Evolutionary conservation across 495 filamentous ascomycete genomes (phyloP).

Genomic region (Aspergillus nanangensis): DNA sequence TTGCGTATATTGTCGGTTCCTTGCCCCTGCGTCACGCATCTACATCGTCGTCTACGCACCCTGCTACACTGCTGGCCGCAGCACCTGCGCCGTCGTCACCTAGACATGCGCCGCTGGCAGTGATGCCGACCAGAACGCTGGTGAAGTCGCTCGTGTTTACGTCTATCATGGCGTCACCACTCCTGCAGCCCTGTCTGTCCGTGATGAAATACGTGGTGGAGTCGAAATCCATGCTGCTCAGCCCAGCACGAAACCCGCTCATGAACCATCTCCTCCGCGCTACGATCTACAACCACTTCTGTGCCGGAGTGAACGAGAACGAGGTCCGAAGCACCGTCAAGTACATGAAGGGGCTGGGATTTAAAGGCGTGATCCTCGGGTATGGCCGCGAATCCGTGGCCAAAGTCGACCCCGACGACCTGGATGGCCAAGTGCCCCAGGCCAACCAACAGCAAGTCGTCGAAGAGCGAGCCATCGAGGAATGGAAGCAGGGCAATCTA

Average conservation of each 20-base stretch:
- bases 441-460: conserved; percentile 26
- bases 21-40: neutral
- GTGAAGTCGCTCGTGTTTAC: conserved; percentile 72
- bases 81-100: neutral
- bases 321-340: conserved; percentile 59
- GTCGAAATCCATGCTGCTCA: conserved; percentile 51
- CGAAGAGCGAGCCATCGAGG: conserved; percentile 29
- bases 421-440: conserved; percentile 1
- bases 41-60: conserved; percentile 8
- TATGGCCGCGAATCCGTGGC: conserved; percentile 73
- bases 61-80: conserved; percentile 1
- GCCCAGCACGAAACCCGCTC: conserved; percentile 53
- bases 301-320: conserved; percentile 61
- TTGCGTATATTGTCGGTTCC: too few relatives aligned
- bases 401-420: conserved; percentile 45
- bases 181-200: conserved; percentile 59
- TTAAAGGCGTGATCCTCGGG: conserved; percentile 70
- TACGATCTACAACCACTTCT: conserved; percentile 84
- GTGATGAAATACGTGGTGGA: conserved; percentile 61
- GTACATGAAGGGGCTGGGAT: conserved; percentile 61
- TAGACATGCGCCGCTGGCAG: conserved; percentile 48
- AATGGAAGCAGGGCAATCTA: conserved; percentile 65
- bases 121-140: conserved; percentile 63
- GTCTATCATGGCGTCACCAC: conserved; percentile 67
- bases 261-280: conserved; percentile 59